Evolutionary conservation across 1,139 yeast species (phyloP).

Genomic region (Geotrichum restrictum): DNA sequence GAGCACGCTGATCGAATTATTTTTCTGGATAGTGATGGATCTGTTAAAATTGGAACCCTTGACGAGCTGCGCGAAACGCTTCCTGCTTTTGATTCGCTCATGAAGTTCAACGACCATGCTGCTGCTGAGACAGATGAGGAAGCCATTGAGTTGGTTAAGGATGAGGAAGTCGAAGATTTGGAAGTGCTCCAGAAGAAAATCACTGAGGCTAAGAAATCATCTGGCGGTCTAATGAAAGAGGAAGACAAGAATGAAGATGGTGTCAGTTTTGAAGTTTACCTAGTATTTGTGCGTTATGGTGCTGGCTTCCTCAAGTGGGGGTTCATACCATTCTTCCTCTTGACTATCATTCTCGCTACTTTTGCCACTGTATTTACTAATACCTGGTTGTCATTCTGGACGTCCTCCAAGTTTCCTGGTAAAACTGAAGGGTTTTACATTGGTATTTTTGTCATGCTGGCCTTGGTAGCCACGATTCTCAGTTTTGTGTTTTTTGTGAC

Average conservation of each 20-base stretch:
- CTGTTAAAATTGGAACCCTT: conserved; percentile 56
- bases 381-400: conserved; percentile 87
- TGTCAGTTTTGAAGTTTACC: conserved; percentile 47
- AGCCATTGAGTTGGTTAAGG: not conserved
- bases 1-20: conserved; percentile 63
- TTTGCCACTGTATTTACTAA: conserved; percentile 64
- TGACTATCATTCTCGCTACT: conserved; percentile 47
- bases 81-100: conserved; percentile 49
- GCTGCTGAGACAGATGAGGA: conserved; percentile 39
- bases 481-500: conserved; percentile 45
- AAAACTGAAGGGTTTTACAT: conserved; percentile 58
- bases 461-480: conserved; percentile 40
- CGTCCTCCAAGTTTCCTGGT: conserved; percentile 50
- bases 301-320: conserved; percentile 46
- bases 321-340: conserved; percentile 44
- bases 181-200: conserved; percentile 9
- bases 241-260: conserved; percentile 51
- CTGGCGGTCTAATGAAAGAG: conserved; percentile 41
- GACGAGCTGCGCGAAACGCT: conserved; percentile 42
- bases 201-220: conserved; percentile 20
- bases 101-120: conserved; percentile 46
- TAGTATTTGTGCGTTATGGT: conserved; percentile 54
- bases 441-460: conserved; percentile 61
- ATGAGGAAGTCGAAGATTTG: no score
- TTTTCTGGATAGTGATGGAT: conserved; percentile 65